phyloP scores from a whole-genome alignment of 176 grass and related monocot species.

The Dendrocalamus sinicus region DNA sequence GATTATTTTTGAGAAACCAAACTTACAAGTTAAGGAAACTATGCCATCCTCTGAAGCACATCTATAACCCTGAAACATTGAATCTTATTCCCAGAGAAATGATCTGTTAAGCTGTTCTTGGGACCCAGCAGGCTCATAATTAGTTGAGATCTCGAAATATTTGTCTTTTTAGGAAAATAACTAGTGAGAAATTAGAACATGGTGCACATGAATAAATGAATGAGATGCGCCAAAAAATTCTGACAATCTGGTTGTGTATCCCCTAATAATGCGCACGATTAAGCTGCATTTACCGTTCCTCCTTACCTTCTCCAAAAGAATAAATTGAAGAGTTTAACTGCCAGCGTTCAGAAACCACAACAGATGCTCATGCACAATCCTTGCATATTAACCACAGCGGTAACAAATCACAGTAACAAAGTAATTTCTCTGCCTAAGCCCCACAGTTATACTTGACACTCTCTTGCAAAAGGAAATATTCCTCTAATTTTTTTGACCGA shows the following conservation, averaged over 20 bases:
- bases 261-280: background rate
- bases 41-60: background rate
- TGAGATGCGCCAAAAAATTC: background rate
- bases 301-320: conserved; percentile 14
- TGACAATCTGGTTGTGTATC: background rate
- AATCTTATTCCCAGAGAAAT: background rate
- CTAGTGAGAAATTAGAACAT: conserved; percentile 1
- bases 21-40: background rate
- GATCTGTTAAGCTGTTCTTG: background rate
- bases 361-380: background rate
- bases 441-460: background rate
- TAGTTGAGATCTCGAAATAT: background rate
- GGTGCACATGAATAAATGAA: conserved; percentile 13
- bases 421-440: background rate
- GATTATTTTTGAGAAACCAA: background rate
- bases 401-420: conserved; percentile 37
- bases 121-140: background rate
- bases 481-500: conserved; percentile 14
- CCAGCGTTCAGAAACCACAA: conserved; percentile 12
- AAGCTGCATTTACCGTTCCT: conserved; percentile 15
- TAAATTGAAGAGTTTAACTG: background rate
- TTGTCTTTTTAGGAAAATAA: background rate
- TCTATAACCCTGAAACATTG: background rate
- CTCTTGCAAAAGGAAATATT: background rate
- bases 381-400: conserved; percentile 14